Evolutionary conservation across 352 stramenopile genomes (phyloP), one percentile per base, ranked within the genome.

Genomic region (Phytophthora citrophthora): DNA sequence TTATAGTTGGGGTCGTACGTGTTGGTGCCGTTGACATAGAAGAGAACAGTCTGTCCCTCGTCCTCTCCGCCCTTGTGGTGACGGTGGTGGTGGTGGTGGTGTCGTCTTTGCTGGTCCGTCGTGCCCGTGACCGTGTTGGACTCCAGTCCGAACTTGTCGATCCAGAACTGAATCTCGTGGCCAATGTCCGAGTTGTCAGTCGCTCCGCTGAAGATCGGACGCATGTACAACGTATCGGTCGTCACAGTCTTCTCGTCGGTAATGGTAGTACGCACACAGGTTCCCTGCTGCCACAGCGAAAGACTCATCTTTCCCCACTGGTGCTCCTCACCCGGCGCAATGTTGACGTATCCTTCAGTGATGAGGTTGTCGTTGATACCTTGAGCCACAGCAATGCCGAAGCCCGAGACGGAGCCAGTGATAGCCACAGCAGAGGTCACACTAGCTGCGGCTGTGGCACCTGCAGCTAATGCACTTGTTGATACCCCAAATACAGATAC

Each of bases 181-280:
- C 71, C 70, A 43, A 74, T 68, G 64, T 79, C 77, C 4, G 64
- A 79, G 46, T 74, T 74, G 60, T 74, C 64, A 3, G 68, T 73
- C 20, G 71, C 57, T n/a, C 76, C 73, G 24, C 72, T 81, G 66
- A 87, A 87, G 65, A 84, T 84, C 24, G 72, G 76, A 39, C 73
- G 73, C 75, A 83, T 82, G 71, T 83, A 83, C 6, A 84, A 18
- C 43, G 70, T 79, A 54, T 77, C 63, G 6, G 66, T 77, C 0
- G 59, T 71, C 23, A 87, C 72, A 1, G 72, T 75, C 7, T 56
- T 49, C 39, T 81, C 64, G 49, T 83, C 56, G 20, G 72, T 47
- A 57, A 79, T 74, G 24, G 59, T 71, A 13, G 77, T 81, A 45
- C 68, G 70, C 2, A 82, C 63, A 36, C 77, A 83, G 0, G 70